Base-by-base conservation (phyloP, 768 basidiomycete genomes). In the Daedalea quercina region DNA sequence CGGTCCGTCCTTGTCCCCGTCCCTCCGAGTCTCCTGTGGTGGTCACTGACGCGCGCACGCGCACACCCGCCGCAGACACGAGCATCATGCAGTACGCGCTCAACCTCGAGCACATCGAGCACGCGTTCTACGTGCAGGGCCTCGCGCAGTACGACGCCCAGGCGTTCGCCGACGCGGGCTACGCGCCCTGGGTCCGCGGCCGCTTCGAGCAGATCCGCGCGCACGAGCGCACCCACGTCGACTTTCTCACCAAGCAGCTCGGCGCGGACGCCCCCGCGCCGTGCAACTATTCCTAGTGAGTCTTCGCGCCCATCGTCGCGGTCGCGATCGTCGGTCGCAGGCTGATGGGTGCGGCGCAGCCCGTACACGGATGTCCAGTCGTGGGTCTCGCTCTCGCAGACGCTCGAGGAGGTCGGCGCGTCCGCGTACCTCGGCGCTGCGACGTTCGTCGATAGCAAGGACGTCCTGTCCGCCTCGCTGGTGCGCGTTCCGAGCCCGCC, bases 361-460 rank as follows among this genome's bases (percentile, higher is more conserved):
- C 76, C 74, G 3, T 69, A 72, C 61, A 70, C 70, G 34, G 74
- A 75, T 59, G 66, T 72, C 28, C 54, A 60, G 3, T 67, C 71
- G 19, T 82, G 82, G 67, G 63, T 72, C 34, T 69, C 68, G 12
- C 61, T 76, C 15, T 71, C 77, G 22, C 69, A 69, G 54, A 63
- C 75, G 50, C 64, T 84, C 37, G 81, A 84, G 68, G 70, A 73
- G 26, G 76, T 86, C 41, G 74, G 72, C 9, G 71, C 75, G 3
- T 74, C 78, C 7, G 81, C 82, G 6, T 86, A 83, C 62, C 72
- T 77, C 52, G 86, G 85, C 15, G 77, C 77, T 1, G 69, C 77
- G 1, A 68, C 70, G 17, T 69, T 67, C 55, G 64, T 81, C 51
- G 41, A 59, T 20, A 62, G 70, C 54, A 60, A 75, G 65, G 68